Conservation (phyloP, 176 grass and related monocot genomes). For the Triticum turgidum region DNA sequence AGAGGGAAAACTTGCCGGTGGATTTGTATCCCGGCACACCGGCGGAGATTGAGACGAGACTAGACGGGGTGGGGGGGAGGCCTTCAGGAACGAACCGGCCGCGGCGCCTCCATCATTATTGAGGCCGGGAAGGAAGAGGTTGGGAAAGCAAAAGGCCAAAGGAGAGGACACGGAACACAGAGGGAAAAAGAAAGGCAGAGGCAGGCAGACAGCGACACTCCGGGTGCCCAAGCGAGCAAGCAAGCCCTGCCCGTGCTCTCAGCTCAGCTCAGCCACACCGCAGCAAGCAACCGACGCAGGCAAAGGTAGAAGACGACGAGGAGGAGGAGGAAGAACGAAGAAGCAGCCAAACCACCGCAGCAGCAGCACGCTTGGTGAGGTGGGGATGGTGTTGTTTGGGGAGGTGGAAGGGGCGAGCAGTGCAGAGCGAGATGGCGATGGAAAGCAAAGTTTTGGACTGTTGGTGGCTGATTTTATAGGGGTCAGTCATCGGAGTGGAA, state of each 20-base stretch:
- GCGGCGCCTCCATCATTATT: constrained; percentile 27
- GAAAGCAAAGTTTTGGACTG: constrained; percentile 14
- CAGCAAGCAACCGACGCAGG: background rate
- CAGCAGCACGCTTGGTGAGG: background rate
- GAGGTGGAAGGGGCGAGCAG: background rate
- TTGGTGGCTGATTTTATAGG: constrained; percentile 38
- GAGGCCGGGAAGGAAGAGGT: background rate
- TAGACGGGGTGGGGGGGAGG: background rate
- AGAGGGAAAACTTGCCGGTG: background rate
- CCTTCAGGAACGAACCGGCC: constrained; percentile 26
- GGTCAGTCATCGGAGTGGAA: background rate
- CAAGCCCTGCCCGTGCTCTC: background rate
- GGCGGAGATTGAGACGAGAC: background rate
- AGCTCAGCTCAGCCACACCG: background rate
- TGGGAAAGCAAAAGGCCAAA: constrained; percentile 36
- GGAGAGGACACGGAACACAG: background rate
- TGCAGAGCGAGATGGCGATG: background rate
- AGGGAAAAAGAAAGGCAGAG: background rate
- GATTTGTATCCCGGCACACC: background rate
- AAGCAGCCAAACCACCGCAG: background rate
- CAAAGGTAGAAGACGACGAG: background rate
- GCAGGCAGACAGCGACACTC: constrained; percentile 40
- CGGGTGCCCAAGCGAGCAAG: constrained; percentile 35
- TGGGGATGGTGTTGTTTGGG: background rate
- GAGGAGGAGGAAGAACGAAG: too few species aligned